Percentiles rank a stretch among this genome's conserved stretches.
Evolutionary conservation across 306 rosid species (phyloP).

Genomic region (Quercus robur): DNA sequence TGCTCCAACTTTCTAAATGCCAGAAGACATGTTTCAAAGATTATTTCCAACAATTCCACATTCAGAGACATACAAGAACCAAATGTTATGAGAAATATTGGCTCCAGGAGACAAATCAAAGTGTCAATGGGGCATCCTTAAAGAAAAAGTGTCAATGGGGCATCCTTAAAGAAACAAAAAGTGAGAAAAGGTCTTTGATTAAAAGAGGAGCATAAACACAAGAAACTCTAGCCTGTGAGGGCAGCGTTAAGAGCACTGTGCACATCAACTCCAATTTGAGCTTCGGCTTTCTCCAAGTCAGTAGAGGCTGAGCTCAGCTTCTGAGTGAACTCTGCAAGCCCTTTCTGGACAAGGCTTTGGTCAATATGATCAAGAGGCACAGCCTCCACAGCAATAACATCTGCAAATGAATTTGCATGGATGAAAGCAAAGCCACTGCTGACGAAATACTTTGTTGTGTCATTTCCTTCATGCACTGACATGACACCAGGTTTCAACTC

Average conservation of each 20-base stretch:
- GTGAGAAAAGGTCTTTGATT: slow-evolving; percentile 22
- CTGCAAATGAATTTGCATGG: slow-evolving; percentile 89
- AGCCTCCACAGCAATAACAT: slow-evolving; percentile 85
- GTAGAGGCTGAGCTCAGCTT: slow-evolving; percentile 87
- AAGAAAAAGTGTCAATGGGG: slow-evolving; percentile 10
- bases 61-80: slow-evolving; percentile 33
- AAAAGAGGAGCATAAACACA: slow-evolving; percentile 21
- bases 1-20: slow-evolving; percentile 4
- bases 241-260: slow-evolving; percentile 86
- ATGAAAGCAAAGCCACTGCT: slow-evolving; percentile 94
- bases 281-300: slow-evolving; percentile 97
- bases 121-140: slow-evolving; percentile 16
- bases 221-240: slow-evolving; percentile 57
- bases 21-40: neutral
- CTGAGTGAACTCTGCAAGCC: slow-evolving; percentile 91
- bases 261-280: slow-evolving; percentile 93
- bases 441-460: slow-evolving; percentile 69
- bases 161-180: slow-evolving; percentile 9
- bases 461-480: slow-evolving; percentile 81
- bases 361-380: slow-evolving; percentile 81
- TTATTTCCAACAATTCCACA: slow-evolving; percentile 40
- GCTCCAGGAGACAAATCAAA: slow-evolving; percentile 43
- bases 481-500: slow-evolving; percentile 94
- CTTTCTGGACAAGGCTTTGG: slow-evolving; percentile 76
- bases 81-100: slow-evolving; percentile 29